A percentile compares a stretch with the other conserved stretches of the same genome.
These are phyloP conservation scores for Biscogniauxia marginata DNA, from an alignment of 2,329 filamentous ascomycete species.

Conservation along the genomic window DNA sequence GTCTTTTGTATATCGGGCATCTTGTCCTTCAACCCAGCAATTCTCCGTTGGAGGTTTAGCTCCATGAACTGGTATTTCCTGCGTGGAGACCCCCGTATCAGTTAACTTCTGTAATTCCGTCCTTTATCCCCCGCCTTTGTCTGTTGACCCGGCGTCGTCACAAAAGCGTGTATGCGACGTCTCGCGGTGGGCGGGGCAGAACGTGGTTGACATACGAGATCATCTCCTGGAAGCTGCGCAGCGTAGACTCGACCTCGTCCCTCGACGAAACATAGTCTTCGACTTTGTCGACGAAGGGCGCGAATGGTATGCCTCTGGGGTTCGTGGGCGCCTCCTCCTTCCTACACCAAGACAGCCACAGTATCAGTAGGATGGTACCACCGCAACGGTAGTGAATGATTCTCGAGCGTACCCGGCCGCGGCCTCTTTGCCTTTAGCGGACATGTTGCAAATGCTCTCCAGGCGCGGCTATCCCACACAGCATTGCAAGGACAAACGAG, in stretches of 20 bases:
- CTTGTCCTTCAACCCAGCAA: conserved; percentile 83
- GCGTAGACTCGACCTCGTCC: conserved; percentile 74
- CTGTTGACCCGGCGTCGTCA: neutral
- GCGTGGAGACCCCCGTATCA: conserved; percentile 15
- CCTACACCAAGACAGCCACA: conserved; percentile 24
- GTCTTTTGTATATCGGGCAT: conserved; percentile 98
- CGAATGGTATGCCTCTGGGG: conserved; percentile 77
- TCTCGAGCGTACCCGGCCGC: conserved; percentile 15
- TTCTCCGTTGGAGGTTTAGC: conserved; percentile 81
- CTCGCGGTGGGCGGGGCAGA: neutral
- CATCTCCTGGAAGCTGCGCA: conserved; percentile 89
- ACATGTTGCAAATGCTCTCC: conserved; percentile 14
- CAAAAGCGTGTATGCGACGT: neutral
- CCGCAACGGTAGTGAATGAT: neutral
- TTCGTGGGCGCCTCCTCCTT: conserved; percentile 64
- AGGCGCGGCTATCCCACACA: neutral
- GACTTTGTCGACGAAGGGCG: conserved; percentile 83
- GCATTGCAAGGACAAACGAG: neutral
- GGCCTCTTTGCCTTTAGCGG: conserved; percentile 25
- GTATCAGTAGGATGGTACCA: neutral
- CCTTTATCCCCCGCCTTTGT: neutral
- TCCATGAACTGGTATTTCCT: conserved; percentile 99
- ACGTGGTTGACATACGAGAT: conserved; percentile 65
- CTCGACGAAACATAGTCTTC: conserved; percentile 82
- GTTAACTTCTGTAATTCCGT: conserved; percentile 3